A percentile compares a stretch with the other conserved stretches of the same genome.
These are phyloP conservation scores for Gastrolobium bilobum DNA, from an alignment of 306 rosid genomes.

Conservation along the genomic window DNA sequence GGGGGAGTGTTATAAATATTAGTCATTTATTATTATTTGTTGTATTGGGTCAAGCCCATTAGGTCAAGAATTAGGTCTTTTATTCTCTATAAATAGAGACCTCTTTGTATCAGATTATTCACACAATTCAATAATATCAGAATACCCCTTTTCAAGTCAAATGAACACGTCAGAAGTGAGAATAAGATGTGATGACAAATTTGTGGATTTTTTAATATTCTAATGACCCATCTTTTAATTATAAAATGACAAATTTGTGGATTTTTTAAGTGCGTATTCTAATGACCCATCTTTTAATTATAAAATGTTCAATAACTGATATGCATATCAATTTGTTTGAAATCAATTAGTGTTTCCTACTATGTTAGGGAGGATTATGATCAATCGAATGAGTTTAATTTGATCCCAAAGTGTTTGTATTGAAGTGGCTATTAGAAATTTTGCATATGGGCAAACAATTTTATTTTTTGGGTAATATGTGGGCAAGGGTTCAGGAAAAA, in stretches of 20 bases:
- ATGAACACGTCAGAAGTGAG: neutral
- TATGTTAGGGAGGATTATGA: conserved; percentile 8
- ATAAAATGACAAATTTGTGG: conserved; percentile 8
- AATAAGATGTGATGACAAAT: neutral
- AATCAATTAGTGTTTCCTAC: neutral
- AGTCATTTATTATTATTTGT: too few relatives aligned
- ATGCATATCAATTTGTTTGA: neutral
- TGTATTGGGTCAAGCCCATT: too few relatives aligned
- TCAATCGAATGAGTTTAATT: neutral
- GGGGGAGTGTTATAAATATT: too few relatives aligned
- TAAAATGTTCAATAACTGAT: conserved; percentile 11
- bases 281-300: neutral
- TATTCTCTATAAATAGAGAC: too few relatives aligned
- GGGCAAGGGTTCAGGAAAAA: conserved; percentile 5
- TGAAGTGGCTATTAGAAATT: conserved; percentile 11
- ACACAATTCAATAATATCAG: too few relatives aligned
- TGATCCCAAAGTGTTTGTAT: neutral
- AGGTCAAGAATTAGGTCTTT: too few relatives aligned
- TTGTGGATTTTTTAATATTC: conserved; percentile 14
- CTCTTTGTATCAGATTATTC: too few relatives aligned
- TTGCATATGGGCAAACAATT: neutral
- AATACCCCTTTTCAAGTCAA: too few relatives aligned
- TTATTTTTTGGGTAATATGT: neutral
- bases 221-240: too few relatives aligned
- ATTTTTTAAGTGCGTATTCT: neutral